phyloP scores from a whole-genome alignment of 2,329 filamentous ascomycete genomes.

The Sphaerulina populicola region DNA sequence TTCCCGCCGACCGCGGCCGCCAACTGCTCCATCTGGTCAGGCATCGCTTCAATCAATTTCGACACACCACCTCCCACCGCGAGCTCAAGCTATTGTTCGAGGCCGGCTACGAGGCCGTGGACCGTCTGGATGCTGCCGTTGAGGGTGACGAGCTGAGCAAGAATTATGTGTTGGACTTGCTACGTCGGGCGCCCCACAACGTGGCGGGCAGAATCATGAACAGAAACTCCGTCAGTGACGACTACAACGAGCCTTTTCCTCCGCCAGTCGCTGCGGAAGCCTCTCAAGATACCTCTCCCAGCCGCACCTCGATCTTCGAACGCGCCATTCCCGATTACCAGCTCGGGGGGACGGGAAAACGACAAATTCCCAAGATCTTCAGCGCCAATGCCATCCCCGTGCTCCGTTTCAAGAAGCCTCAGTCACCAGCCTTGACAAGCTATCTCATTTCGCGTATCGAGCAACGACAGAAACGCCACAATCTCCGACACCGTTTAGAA shows the following conservation, averaged over 20 bases:
- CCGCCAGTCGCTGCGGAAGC: neutral
- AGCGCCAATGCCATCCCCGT: slow-evolving; percentile 54
- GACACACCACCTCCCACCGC: slow-evolving; percentile 49
- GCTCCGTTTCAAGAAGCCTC: slow-evolving; percentile 58
- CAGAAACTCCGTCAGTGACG: slow-evolving; percentile 1
- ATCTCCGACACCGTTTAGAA: slow-evolving; percentile 35
- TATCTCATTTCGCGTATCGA: slow-evolving; percentile 48
- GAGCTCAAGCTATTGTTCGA: slow-evolving; percentile 55
- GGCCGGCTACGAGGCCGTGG: slow-evolving; percentile 56
- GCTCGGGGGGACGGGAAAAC: slow-evolving; percentile 40
- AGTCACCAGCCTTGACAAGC: slow-evolving; percentile 51
- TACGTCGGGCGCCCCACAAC: slow-evolving; percentile 22
- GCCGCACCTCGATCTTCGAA: neutral
- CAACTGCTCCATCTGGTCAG: slow-evolving; percentile 50
- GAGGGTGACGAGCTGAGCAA: slow-evolving; percentile 28
- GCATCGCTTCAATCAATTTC: slow-evolving; percentile 55
- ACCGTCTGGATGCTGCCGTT: slow-evolving; percentile 38
- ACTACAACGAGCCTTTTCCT: slow-evolving; percentile 2
- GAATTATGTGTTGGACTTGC: slow-evolving; percentile 24
- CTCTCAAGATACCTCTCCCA: neutral
- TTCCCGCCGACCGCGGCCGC: slow-evolving; percentile 10
- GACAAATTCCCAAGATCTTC: slow-evolving; percentile 53
- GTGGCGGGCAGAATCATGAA: slow-evolving; percentile 7
- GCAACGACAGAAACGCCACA: slow-evolving; percentile 39
- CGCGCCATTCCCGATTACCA: slow-evolving; percentile 25